A percentile compares a stretch with the other conserved stretches of the same genome.
phyloP scores from a whole-genome alignment of 2,329 filamentous ascomycete species.

The Paracoccidioides brasiliensis region DNA sequence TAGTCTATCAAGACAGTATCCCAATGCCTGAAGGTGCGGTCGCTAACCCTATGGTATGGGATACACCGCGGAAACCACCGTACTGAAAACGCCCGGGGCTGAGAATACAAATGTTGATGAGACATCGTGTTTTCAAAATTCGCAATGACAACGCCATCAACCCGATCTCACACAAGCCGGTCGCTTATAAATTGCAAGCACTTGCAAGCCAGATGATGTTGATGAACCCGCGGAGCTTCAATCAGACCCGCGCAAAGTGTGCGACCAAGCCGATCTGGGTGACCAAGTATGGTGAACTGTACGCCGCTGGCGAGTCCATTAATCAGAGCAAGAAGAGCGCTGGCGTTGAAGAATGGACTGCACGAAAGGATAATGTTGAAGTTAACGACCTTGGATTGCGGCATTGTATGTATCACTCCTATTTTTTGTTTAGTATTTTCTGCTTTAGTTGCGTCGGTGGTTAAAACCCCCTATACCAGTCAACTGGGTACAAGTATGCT shows the following conservation, averaged over 20 bases:
- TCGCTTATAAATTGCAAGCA: slow-evolving; percentile 44
- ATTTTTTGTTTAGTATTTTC: neutral
- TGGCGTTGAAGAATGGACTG: slow-evolving; percentile 41
- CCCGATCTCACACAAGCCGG: slow-evolving; percentile 40
- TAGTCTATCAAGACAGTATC: slow-evolving; percentile 47
- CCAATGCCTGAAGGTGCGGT: slow-evolving; percentile 43
- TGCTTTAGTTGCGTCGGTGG: neutral
- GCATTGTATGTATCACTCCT: slow-evolving; percentile 21
- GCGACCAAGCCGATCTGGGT: slow-evolving; percentile 44
- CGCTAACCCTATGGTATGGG: slow-evolving; percentile 41
- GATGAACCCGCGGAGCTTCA: slow-evolving; percentile 35
- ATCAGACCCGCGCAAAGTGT: slow-evolving; percentile 41
- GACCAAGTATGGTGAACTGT: slow-evolving; percentile 42
- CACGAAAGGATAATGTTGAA: slow-evolving; percentile 34
- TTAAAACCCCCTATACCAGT: neutral
- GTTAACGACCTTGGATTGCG: slow-evolving; percentile 32
- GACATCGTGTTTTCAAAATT: slow-evolving; percentile 46
- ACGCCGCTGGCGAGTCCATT: slow-evolving; percentile 43
- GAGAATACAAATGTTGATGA: slow-evolving; percentile 36
- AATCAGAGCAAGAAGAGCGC: slow-evolving; percentile 43
- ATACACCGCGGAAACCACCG: slow-evolving; percentile 38
- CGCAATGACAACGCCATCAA: slow-evolving; percentile 41
- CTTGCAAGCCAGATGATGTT: slow-evolving; percentile 47
- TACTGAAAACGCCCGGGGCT: slow-evolving; percentile 35
- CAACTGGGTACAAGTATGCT: neutral